Evolutionary conservation across 148 eudicot species (phyloP).

Genomic region (Polygonum maritimum): DNA sequence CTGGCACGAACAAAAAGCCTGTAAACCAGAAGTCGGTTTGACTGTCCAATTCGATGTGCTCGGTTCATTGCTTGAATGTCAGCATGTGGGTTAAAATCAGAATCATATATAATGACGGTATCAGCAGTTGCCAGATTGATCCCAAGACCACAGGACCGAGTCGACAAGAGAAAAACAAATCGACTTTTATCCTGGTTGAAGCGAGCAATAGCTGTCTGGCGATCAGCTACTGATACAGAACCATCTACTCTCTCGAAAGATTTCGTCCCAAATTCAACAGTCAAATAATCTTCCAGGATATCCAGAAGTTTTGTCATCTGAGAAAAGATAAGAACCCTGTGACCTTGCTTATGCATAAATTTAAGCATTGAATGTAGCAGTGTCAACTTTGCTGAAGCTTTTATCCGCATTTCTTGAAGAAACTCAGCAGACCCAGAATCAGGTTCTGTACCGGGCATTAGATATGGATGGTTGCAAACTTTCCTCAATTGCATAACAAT

Average conservation of each 20-base stretch:
- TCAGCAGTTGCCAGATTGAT: constrained; percentile 98
- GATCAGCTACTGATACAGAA: constrained; percentile 86
- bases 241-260: constrained; percentile 98
- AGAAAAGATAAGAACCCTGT: constrained; percentile 90
- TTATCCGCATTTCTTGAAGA: constrained; percentile 97
- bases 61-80: constrained; percentile 99
- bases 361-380: constrained; percentile 95
- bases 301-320: constrained; percentile 98
- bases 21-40: constrained; percentile 84
- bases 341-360: constrained; percentile 67
- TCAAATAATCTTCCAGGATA: constrained; percentile 89
- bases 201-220: constrained; percentile 91
- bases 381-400: constrained; percentile 96
- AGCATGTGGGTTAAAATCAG: constrained; percentile 98
- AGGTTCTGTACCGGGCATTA: constrained; percentile 96
- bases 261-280: constrained; percentile 85
- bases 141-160: constrained; percentile 97
- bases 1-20: constrained; percentile 98
- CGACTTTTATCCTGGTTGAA: constrained; percentile 93
- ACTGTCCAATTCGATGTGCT: constrained; percentile 97
- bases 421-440: constrained; percentile 87
- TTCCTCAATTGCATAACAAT: constrained; percentile 97
- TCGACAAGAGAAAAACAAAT: constrained; percentile 85
- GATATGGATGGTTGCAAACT: constrained; percentile 97
- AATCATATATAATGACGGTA: constrained; percentile 93